A percentile compares a stretch with the other conserved stretches of the same genome.
These are phyloP conservation scores for Chaetomium cochliodes DNA, from an alignment of 495 filamentous ascomycete species.

Conservation along the genomic window DNA sequence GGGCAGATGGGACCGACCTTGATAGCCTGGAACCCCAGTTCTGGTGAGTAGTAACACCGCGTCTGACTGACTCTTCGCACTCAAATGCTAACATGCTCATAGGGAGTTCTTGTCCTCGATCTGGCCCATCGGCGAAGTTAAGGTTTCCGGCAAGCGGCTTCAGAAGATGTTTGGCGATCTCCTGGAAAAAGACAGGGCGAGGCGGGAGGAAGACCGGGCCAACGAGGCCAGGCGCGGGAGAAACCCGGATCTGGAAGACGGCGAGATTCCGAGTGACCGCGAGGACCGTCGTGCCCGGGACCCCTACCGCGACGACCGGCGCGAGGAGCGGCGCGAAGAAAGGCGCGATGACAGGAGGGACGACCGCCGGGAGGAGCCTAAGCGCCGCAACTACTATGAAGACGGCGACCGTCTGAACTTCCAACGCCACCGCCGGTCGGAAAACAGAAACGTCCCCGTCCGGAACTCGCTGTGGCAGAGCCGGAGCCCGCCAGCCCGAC, in stretches of 20 bases:
- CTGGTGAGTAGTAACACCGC: conserved; percentile 41
- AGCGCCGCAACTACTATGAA: conserved; percentile 37
- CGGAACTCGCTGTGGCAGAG: conserved; percentile 36
- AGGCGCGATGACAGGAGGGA: conserved; percentile 39
- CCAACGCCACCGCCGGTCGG: conserved; percentile 35
- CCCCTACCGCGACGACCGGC: conserved; percentile 37
- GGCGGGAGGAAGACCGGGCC: conserved; percentile 29
- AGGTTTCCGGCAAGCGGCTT: conserved; percentile 41
- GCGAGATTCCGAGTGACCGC: conserved; percentile 39
- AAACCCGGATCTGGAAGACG: conserved; percentile 37
- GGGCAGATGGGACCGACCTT: conserved; percentile 34
- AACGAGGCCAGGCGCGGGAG: conserved; percentile 21
- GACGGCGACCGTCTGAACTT: conserved; percentile 40
- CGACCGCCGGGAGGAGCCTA: conserved; percentile 35
- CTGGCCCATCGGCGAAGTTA: conserved; percentile 43
- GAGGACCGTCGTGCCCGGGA: conserved; percentile 40
- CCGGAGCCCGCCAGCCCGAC: conserved; percentile 35
- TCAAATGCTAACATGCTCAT: conserved; percentile 22
- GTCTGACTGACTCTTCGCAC: not conserved
- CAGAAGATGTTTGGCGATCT: conserved; percentile 51
- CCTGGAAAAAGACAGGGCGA: conserved; percentile 30
- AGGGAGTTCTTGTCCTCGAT: conserved; percentile 44
- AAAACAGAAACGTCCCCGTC: conserved; percentile 28
- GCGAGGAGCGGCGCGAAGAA: conserved; percentile 31
- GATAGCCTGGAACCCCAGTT: conserved; percentile 48